Evolutionary conservation across 208 protist genomes (phyloP).

Genomic region (Polymyxa betae): DNA sequence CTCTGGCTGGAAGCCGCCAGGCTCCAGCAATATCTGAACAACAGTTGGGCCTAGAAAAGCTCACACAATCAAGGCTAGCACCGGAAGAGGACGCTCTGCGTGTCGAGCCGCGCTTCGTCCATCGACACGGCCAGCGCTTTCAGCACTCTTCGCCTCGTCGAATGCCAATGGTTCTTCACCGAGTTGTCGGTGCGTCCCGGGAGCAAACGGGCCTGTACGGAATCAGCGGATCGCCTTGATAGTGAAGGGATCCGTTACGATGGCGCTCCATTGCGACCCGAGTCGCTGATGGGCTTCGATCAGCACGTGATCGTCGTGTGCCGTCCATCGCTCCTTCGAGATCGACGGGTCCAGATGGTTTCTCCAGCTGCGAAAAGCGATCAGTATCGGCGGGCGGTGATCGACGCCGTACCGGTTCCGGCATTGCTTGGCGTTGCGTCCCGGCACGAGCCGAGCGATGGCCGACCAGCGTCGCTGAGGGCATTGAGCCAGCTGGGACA

Average conservation of each 20-base stretch:
- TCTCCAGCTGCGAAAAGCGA: neutral
- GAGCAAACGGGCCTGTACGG: neutral
- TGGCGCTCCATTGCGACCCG: constrained; percentile 30
- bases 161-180: constrained; percentile 27
- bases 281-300: neutral
- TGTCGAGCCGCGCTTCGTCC: neutral
- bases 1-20: neutral
- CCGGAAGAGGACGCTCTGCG: neutral
- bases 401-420: neutral
- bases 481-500: too few relatives aligned
- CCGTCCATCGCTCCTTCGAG: neutral
- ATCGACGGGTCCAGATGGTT: constrained; percentile 49
- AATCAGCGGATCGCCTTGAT: neutral
- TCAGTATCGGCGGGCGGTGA: neutral
- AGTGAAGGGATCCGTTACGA: neutral
- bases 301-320: constrained; percentile 4
- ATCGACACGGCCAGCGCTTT: neutral
- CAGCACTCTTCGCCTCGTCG: neutral
- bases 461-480: neutral
- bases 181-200: constrained; percentile 7
- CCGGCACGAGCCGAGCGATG: neutral
- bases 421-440: neutral
- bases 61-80: neutral
- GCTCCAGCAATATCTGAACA: neutral
- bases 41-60: neutral